These are phyloP conservation scores for Pyrus betulifolia DNA, from an alignment of 306 rosid species.

Conservation along the genomic window DNA sequence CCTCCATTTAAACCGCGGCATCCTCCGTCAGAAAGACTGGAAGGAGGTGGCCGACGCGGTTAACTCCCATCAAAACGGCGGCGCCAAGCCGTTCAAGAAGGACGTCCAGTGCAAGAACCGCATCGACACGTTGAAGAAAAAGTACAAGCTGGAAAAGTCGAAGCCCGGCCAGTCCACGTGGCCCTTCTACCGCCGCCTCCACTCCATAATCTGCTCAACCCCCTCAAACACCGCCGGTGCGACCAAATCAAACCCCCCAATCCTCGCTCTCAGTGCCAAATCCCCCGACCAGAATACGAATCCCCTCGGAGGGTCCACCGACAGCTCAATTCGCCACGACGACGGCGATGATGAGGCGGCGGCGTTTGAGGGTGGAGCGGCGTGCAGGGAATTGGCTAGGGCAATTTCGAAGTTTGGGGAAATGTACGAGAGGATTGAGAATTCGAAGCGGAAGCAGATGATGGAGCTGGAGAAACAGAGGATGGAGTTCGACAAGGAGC, in stretches of 20 bases:
- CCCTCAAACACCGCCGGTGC: background rate
- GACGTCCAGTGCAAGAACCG: constrained; percentile 47
- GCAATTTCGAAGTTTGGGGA: constrained; percentile 41
- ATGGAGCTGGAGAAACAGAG: constrained; percentile 50
- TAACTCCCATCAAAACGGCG: constrained; percentile 21
- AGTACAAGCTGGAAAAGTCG: constrained; percentile 40
- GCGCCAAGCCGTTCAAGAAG: constrained; percentile 24
- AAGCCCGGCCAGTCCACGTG: constrained; percentile 34
- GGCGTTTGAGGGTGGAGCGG: constrained; percentile 23
- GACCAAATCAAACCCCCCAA: constrained; percentile 3
- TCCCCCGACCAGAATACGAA: constrained; percentile 1
- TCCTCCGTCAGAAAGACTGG: constrained; percentile 55
- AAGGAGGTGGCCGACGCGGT: constrained; percentile 38
- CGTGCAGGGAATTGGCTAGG: constrained; percentile 37
- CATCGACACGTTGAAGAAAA: constrained; percentile 49
- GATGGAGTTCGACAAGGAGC: constrained; percentile 41
- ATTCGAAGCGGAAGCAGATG: constrained; percentile 29
- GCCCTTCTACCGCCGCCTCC: constrained; percentile 34
- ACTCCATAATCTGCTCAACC: constrained; percentile 23
- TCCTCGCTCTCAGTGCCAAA: constrained; percentile 12
- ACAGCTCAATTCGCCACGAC: constrained; percentile 13
- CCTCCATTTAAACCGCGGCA: constrained; percentile 35
- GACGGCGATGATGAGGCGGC: constrained; percentile 17
- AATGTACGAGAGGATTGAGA: constrained; percentile 42
- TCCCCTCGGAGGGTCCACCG: constrained; percentile 1